Percentiles rank a stretch among this genome's conserved stretches.
Evolutionary conservation across 192 early-diverging fungal genomes (phyloP).

Genomic region (Coemansia sp.): DNA sequence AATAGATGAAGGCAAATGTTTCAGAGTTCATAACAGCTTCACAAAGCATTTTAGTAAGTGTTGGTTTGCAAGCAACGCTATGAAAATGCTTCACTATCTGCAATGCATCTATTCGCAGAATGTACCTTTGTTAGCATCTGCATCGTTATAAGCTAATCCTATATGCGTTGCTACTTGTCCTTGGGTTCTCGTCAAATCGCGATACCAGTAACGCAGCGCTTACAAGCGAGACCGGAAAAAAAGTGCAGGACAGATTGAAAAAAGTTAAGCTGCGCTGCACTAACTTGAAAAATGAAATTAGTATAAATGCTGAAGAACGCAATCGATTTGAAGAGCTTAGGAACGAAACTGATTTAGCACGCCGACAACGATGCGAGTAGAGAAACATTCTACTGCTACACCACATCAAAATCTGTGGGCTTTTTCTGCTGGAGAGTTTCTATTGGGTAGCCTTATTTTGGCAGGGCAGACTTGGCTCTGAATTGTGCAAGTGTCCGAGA

Average conservation of each 20-base stretch:
- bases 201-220: background rate
- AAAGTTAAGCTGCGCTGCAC: background rate
- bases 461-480: background rate
- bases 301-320: background rate
- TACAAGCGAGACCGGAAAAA: background rate
- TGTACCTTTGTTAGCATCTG: conserved; percentile 47
- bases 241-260: background rate
- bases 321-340: background rate
- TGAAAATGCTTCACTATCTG: background rate
- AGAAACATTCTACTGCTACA: background rate
- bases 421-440: background rate
- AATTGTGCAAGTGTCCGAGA: background rate
- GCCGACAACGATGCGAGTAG: too few species aligned
- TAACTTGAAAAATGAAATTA: background rate
- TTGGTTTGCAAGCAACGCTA: background rate
- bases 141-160: conserved; percentile 4
- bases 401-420: background rate
- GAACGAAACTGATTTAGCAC: background rate
- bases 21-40: background rate
- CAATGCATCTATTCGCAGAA: background rate
- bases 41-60: background rate
- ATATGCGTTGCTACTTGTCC: conserved; percentile 6
- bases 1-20: background rate
- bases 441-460: background rate
- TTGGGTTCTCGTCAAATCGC: background rate